phyloP scores from a whole-genome alignment of 139 green algal genomes.

The Coccomyxa sp. region DNA sequence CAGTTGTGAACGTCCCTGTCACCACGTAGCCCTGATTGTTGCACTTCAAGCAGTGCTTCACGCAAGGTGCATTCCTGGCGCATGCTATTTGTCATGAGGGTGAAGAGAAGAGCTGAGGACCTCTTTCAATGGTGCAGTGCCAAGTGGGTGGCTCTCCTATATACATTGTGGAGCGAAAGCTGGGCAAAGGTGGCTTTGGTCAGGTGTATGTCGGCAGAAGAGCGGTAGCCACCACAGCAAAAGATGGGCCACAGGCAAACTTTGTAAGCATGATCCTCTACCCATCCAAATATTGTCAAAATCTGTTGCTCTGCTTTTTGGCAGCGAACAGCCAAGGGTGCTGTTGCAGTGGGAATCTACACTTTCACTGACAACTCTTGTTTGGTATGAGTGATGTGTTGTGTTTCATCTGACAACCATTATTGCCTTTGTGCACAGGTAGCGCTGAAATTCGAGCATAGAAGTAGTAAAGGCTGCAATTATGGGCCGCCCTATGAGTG shows the following conservation, averaged over 20 bases:
- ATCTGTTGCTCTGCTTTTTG: not conserved
- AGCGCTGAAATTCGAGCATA: conserved; percentile 97
- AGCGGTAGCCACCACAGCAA: conserved; percentile 53
- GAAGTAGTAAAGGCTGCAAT: conserved; percentile 95
- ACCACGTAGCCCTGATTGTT: too few species aligned
- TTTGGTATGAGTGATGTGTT: not conserved
- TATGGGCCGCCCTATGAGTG: conserved; percentile 98
- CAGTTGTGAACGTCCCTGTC: too few species aligned
- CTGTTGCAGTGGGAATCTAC: not conserved
- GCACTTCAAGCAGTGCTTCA: too few species aligned
- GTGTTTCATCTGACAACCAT: not conserved
- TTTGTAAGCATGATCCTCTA: conserved; percentile 39
- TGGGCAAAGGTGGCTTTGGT: conserved; percentile 93
- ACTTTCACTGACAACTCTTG: too few species aligned
- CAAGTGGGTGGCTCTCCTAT: conserved; percentile 78
- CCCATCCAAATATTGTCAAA: not conserved
- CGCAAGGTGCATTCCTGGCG: too few species aligned
- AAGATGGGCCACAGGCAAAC: conserved; percentile 74
- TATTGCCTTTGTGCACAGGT: conserved; percentile 51
- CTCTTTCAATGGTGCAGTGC: conserved; percentile 44
- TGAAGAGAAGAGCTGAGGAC: too few species aligned
- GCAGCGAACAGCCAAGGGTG: not conserved
- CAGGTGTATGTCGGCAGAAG: conserved; percentile 86
- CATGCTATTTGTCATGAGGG: too few species aligned
- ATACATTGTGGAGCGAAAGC: conserved; percentile 86